Evolutionary conservation across 441 rosid genomes (phyloP).

Genomic region (Hura crepitans): DNA sequence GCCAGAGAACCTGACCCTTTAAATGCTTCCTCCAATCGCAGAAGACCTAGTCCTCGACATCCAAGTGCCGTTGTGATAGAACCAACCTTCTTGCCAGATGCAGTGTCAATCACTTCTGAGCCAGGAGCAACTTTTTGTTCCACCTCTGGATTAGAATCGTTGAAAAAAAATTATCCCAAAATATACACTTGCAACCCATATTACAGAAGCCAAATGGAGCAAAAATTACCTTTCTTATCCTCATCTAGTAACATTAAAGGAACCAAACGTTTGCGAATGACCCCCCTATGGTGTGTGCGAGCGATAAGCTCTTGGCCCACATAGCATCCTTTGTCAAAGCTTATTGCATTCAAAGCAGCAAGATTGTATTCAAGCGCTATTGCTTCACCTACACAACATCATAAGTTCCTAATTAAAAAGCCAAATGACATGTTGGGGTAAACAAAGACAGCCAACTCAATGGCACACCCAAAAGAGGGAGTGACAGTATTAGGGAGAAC

Average conservation of each 20-base stretch:
- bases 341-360: conserved; percentile 78
- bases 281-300: conserved; percentile 87
- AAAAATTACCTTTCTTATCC: conserved; percentile 47
- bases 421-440: background rate
- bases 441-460: background rate
- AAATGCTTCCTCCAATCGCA: conserved; percentile 67
- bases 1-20: conserved; percentile 37
- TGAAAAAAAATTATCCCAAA: background rate
- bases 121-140: conserved; percentile 56
- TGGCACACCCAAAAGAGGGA: background rate
- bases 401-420: conserved; percentile 8
- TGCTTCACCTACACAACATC: conserved; percentile 57
- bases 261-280: conserved; percentile 75
- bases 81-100: conserved; percentile 66
- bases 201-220: background rate
- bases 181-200: background rate
- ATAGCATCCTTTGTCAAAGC: conserved; percentile 93
- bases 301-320: conserved; percentile 96
- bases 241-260: conserved; percentile 58
- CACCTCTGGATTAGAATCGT: conserved; percentile 37
- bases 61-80: conserved; percentile 60
- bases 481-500: background rate
- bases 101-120: conserved; percentile 53
- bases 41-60: conserved; percentile 65
- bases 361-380: conserved; percentile 86